Evolutionary conservation across 2,329 filamentous ascomycete species (phyloP), one percentile per base, ranked within the genome.

Genomic region (Xylaria sp.): DNA sequence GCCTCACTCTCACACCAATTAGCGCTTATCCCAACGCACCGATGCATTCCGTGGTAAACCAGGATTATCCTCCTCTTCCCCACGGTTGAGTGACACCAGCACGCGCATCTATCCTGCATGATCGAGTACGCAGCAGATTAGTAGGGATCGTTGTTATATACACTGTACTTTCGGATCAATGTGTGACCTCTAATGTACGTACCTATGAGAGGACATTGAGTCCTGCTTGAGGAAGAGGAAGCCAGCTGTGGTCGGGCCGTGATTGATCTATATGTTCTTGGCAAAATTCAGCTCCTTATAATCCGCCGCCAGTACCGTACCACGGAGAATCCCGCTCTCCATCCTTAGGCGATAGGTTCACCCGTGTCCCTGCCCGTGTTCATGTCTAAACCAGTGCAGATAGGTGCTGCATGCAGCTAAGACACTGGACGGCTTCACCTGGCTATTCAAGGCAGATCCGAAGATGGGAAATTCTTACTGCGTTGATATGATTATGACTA

Each of bases 401-500:
- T 2, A 7, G 42, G 17, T 4, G 42, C 42, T 47, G 42, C 42
- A 47, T n/a, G 42, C 42, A 19, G 42, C 42, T 47, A 19, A 47
- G 42, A n/a, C 42, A 47, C n/a, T 6, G 14, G 17, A 47, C 8
- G n/a, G 17, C 6, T 47, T 47, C 17, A 17, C 9, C 17, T 51
- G 34, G 32, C 24, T 36, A 27, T 42, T 24, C 14, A 60, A 14
- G 19, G 4, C 3, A 34, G 50, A 21, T 6, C 8, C 8, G 34
- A 42, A 47, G 34, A 56, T 27, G 32, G 14, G 12, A 19, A 17
- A 50, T 56, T 53, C 4, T 59, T 30, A 60, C 21, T 61, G 17
- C 11, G 19, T 67, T 57, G 19, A 68, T 67, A 19, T 57, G 19
- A 68, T 67, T 24, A 9, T 53, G 12, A 5, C 27, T 53, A 50